Evolutionary conservation across 805 yeast genomes (phyloP), one percentile per base, ranked within the genome.

Genomic region (Martiniozyma abietophila): DNA sequence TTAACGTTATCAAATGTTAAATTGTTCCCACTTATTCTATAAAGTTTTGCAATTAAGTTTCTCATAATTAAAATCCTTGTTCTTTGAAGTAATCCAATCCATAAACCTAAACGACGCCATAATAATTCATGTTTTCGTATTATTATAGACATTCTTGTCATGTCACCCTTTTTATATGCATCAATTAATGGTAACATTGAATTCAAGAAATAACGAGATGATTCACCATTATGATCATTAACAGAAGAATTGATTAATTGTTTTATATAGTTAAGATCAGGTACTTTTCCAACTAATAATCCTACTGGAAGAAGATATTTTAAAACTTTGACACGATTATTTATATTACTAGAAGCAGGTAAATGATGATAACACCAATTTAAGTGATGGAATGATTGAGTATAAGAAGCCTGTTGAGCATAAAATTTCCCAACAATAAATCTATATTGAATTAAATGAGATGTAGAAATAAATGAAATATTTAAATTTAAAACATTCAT

Each of bases 391-490:
- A 54, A 71, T 3, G 75, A 63, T 31, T 62, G 64, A 18, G 59
- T 54, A 24, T 70, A 58, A 42, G 67, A 69, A 38, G 67, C 64
- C 38, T 76, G 77, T 10, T 70, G 62, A 36, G 75, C 46, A 46
- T 73, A 69, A 41, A 64, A 76, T 35, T 67, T 64, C 0, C 76
- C 76, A 29, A 74, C 53, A 30, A 69, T 63, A 46, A 61, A 74
- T 31, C 80, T 51, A 49, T 73, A 76, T 32, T 66, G 69, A 6
- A 74, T 47, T 29, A 69, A 65, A 41, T 71, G 72, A 12, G 63
- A 51, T 27, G 46, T 58, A 4, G 63, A 49, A 26, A 65, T 72
- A n/a, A 58, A 51, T 3, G 42, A 43, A 34, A 64, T 63, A 25
- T 59, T 61, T 25, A 75, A 54, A 17, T 59, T 56, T 14, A 76